These are phyloP conservation scores for Fusarium liriodendri DNA, from an alignment of 2,329 filamentous ascomycete species.

Conservation along the genomic window DNA sequence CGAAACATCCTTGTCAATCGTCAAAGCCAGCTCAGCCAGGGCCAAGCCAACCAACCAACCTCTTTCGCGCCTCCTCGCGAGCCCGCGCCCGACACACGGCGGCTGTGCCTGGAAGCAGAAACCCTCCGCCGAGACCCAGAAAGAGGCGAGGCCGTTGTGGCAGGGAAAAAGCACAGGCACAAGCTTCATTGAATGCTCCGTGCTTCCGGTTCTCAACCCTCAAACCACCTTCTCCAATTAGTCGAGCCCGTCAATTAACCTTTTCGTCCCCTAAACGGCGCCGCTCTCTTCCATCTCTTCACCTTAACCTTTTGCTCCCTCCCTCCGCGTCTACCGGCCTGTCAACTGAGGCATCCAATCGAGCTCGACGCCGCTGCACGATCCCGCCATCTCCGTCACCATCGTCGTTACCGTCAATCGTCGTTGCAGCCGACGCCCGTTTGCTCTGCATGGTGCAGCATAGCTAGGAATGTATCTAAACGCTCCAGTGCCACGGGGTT, in stretches of 20 bases:
- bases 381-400: slow-evolving; percentile 1
- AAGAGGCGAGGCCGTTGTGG: slow-evolving; percentile 1
- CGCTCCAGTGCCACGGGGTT: slow-evolving; percentile 35
- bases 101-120: slow-evolving; percentile 41
- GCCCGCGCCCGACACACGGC: slow-evolving; percentile 32
- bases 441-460: slow-evolving; percentile 30
- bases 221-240: not conserved
- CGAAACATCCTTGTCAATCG: slow-evolving; percentile 32
- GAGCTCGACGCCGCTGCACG: slow-evolving; percentile 7
- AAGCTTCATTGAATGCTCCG: slow-evolving; percentile 9
- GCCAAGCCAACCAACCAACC: slow-evolving; percentile 34
- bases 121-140: slow-evolving; percentile 21
- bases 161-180: slow-evolving; percentile 8
- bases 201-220: slow-evolving; percentile 7
- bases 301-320: slow-evolving; percentile 8
- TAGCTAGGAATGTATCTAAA: slow-evolving; percentile 38
- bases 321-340: slow-evolving; percentile 20
- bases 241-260: slow-evolving; percentile 5
- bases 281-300: slow-evolving; percentile 4
- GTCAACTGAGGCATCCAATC: slow-evolving; percentile 14
- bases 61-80: slow-evolving; percentile 36
- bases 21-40: slow-evolving; percentile 36
- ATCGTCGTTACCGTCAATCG: not conserved
- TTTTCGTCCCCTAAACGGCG: not conserved
- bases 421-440: slow-evolving; percentile 6